Evolutionary conservation across 305 asterid species (phyloP).

Genomic region (Fraxinus albicans): DNA sequence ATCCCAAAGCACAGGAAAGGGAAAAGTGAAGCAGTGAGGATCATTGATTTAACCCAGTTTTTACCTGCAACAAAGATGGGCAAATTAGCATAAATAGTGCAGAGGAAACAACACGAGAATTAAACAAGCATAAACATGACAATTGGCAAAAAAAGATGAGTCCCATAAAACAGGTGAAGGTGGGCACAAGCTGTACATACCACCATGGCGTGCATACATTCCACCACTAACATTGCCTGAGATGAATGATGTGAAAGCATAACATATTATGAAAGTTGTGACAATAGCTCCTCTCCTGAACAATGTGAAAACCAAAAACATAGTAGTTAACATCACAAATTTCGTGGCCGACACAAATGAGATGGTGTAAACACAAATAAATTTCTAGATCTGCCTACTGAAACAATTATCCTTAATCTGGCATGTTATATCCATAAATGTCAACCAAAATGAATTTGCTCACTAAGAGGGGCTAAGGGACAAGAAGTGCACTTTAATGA

Average conservation of each 20-base stretch:
- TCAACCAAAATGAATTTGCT: neutral
- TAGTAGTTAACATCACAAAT: neutral
- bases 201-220: conserved; percentile 62
- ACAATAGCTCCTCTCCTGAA: conserved; percentile 60
- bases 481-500: neutral
- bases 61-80: conserved; percentile 37
- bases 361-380: neutral
- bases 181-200: conserved; percentile 25
- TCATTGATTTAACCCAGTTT: conserved; percentile 56
- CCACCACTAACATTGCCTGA: conserved; percentile 65
- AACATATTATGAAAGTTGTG: conserved; percentile 55
- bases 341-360: neutral
- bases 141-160: neutral
- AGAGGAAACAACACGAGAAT: neutral
- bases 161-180: neutral
- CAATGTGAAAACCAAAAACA: neutral
- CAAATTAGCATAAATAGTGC: neutral
- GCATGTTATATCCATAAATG: neutral
- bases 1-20: conserved; percentile 62
- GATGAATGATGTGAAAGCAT: conserved; percentile 55
- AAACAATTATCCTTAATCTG: neutral
- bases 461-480: neutral
- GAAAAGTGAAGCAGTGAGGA: conserved; percentile 57
- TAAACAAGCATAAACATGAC: neutral
- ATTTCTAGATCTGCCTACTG: neutral